phyloP scores from a whole-genome alignment of 306 rosid genomes.

The Lathyrus tuberosus region DNA sequence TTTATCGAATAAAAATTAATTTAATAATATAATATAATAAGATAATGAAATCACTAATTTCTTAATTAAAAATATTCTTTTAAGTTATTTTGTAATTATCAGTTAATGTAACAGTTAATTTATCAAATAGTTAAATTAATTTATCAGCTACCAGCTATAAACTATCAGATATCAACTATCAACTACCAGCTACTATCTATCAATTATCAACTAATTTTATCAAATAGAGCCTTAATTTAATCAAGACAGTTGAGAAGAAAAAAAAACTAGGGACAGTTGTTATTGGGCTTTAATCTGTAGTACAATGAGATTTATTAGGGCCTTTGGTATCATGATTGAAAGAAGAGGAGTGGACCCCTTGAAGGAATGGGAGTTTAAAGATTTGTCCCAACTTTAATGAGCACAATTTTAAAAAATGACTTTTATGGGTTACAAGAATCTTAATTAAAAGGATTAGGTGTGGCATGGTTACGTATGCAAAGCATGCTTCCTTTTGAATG shows the following conservation, averaged over 20 bases:
- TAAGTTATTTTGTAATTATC: too few relatives aligned
- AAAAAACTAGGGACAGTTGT: not conserved
- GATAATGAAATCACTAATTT: too few relatives aligned
- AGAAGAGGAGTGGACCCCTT: slow-evolving; percentile 47
- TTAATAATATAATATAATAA: too few relatives aligned
- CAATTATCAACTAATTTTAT: too few relatives aligned
- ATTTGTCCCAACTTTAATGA: slow-evolving; percentile 62
- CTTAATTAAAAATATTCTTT: too few relatives aligned
- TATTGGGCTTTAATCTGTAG: not conserved
- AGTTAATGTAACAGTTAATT: too few relatives aligned
- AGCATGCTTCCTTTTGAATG: slow-evolving; percentile 59
- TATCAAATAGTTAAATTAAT: too few relatives aligned
- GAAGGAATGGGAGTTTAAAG: slow-evolving; percentile 50
- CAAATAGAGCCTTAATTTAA: too few relatives aligned
- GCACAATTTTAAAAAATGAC: slow-evolving; percentile 45
- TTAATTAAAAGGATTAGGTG: slow-evolving; percentile 49
- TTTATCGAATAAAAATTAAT: too few relatives aligned
- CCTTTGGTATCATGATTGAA: slow-evolving; percentile 27
- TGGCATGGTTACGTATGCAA: slow-evolving; percentile 61
- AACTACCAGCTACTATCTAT: too few relatives aligned
- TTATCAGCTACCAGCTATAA: too few relatives aligned
- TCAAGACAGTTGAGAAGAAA: not conserved
- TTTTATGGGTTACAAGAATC: slow-evolving; percentile 53
- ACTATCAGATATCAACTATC: too few relatives aligned
- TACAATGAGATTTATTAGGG: slow-evolving; percentile 1